Base-by-base conservation (phyloP, 2,329 filamentous ascomycete genomes). In the Xylaria sp. region DNA sequence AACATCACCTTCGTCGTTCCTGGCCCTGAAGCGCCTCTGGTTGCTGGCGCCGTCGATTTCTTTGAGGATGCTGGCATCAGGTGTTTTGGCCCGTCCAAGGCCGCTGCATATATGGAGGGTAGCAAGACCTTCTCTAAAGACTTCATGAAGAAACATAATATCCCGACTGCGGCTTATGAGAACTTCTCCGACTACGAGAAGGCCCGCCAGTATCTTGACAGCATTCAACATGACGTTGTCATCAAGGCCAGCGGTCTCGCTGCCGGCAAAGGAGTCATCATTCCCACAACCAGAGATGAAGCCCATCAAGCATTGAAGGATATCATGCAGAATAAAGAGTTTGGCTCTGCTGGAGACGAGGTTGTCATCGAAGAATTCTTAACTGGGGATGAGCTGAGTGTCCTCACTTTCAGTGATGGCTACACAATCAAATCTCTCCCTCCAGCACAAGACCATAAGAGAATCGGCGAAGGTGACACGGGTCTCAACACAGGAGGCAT, bases 111-210 rank as follows among this genome's bases (percentile, higher is more conserved):
- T 54, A 93, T 99, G 88, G 96, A 99, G 82, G 96, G 96, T 69
- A 97, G 93, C 83, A 99, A 99, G 85, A 93, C 95, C 12, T 98
- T 97, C 81, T 94, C 93, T 71, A 99, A 99, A 80, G 94, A 98
- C 81, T 98, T 98, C 79, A 99, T 98, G 96, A 91, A 92, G 81
- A 90, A 91, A 73, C 90, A 97, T 82, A 87, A 88, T 76, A 97
- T 99, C 75, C 94, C 95, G 46, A 98, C 96, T 0, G 96, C 96
- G 18, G 89, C 88, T 48, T 98, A 97, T 83, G 89, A 91, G 80
- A 98, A 97, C 83, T 98, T 98, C 79, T 89, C 86, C 79, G 86
- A 92, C 76, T 94, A 92, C 80, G 88, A 91, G 64, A 83, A 88
- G 56, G 94, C 94, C 15, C 84, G 86, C 73, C 83, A 88, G 74